Evolutionary conservation across 345 rosid species (phyloP), one percentile per base, ranked within the genome.

Genomic region (Salix arbutifolia): DNA sequence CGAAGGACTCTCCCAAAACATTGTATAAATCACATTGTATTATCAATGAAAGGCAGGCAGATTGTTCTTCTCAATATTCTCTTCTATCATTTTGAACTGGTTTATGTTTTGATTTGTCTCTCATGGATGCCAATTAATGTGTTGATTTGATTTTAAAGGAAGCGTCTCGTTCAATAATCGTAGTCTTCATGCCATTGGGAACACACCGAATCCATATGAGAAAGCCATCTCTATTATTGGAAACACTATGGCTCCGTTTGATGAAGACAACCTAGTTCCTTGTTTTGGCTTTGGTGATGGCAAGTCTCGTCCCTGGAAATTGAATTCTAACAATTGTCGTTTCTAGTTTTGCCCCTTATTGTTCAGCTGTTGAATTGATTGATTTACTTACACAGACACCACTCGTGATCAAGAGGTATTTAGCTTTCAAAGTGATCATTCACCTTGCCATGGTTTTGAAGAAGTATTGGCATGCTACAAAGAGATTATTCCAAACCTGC

Each of bases 221-320:
- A 84, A 85, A 71, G 97, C 97, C 38, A 91, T 91, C 74, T 87
- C 88, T 4, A 87, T 93, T 8, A 86, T 91, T 25, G 98, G 98
- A 31, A 88, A 81, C 81, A 91, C 98, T 7, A 67, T 93, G 78
- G 88, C 98, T 76, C 90, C 95, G 26, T 94, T 94, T 61, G 98
- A 94, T 17, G 98, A 94, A 3, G 98, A 94, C 79, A 88, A 90
- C 83, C 80, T 94, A 31, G 88, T 94, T 56, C 98, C 95, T 31
- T 90, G 95, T 78, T 90, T 87, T 68, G 98, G 97, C 75, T 93
- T 93, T 82, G 98, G 97, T n/a, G 98, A 94, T 72, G 89, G 93
- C 88, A 83, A 3, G 81, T 67, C 37, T 10, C 8, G 19, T 68
- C 21, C 76, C 14, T 35, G 48, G 13, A 42, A 6, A 6, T 31